Evolutionary conservation across 768 basidiomycete species (phyloP), one percentile per base, ranked within the genome.

Genomic region (Agrocybe praecox): DNA sequence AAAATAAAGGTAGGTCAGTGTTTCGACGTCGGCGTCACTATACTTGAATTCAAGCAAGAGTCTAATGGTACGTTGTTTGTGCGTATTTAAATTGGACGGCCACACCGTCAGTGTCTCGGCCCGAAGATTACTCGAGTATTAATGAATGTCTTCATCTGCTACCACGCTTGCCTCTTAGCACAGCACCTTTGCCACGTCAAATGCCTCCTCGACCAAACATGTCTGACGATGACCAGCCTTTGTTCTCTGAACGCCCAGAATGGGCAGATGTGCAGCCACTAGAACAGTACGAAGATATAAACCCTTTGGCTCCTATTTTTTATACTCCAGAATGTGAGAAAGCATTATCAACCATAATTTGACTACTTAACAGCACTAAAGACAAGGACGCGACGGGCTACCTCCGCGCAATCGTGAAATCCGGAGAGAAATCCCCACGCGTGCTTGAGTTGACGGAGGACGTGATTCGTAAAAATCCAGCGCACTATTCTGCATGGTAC

Each of bases 401-500:
- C 72, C 95, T 98, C 68, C 88, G 96, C 50, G 94, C 86, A 0
- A 80, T 98, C 57, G 83, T 92, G 43, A 85, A 86, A 65, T 74
- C 75, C 0, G 85, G 84, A 3, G 96, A 98, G 77, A 86, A 86
- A 75, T 94, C 88, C 59, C 73, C 80, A 18, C 80, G 96, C 33
- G 94, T 89, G 11, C 82, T 99, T 51, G 83, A 89, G 63, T 79
- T 99, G 26, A 99, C 97, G 0, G 92, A 96, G 72, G 78, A 76
- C 36, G 85, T 98, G 64, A 96, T 99, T 61, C 81, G 89, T 23
- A 77, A 90, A 72, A 99, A 99, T 69, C 96, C 97, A 6, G 94
- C 93, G 1, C 97, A 98, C 69, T 99, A 98, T 68, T 90, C 95
- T 49, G 94, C 96, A 62, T 99, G 97, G 96, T 95, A 68, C 57